Base-by-base conservation (phyloP, 2,329 filamentous ascomycete species). In the Hymenoscyphus albidus region DNA sequence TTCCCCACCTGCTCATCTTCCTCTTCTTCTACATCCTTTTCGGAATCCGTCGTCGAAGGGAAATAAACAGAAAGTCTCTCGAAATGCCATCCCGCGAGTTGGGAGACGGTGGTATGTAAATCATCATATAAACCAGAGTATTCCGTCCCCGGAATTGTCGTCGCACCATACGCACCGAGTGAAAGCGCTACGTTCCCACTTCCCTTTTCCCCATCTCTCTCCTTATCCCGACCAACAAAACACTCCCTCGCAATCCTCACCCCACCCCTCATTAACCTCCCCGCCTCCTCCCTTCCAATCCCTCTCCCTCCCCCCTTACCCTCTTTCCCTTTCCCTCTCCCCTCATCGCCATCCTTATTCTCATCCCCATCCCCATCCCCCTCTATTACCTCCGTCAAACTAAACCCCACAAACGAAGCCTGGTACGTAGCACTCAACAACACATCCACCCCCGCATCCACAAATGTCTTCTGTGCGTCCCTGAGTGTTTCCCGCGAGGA, bases 251-350 rank as follows among this genome's bases (percentile, higher is more conserved):
- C 74, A 96, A 76, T 72, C 9, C 69, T 61, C 5, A 82, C 71
- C 0, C 76, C 75, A 97, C 81, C 13, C 94, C 95, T 76, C 92
- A 98, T 89, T 71, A 96, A 81, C 0, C 87, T 83, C 65, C 89
- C 85, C 12, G 91, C 88, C 78, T 98, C 94, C 10, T 13, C 72
- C 27, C 65, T 32, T 44, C 58, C 39, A 22, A 59, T 32, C 39
- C 59, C 18, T 7, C 27, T 27, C 27, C 27, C 2, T 27, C 27
- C 27, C 3, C 27, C 27, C 22, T 22, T 22, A 22, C 22, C 22
- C 22, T 22, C 22, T 22, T 22, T 32, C 39, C 59, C 18, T 7
- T 3, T 27, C 27, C 27, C 2, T 27, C 27, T 3, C 3, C 27
- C 27, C 27, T 27, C 27, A 27, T 3, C 27, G 2, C 27, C 27